Percentiles rank a stretch among this genome's conserved stretches.
Evolutionary conservation across 495 filamentous ascomycete species (phyloP).

Genomic region (Paragyromitra xinjiangensis): DNA sequence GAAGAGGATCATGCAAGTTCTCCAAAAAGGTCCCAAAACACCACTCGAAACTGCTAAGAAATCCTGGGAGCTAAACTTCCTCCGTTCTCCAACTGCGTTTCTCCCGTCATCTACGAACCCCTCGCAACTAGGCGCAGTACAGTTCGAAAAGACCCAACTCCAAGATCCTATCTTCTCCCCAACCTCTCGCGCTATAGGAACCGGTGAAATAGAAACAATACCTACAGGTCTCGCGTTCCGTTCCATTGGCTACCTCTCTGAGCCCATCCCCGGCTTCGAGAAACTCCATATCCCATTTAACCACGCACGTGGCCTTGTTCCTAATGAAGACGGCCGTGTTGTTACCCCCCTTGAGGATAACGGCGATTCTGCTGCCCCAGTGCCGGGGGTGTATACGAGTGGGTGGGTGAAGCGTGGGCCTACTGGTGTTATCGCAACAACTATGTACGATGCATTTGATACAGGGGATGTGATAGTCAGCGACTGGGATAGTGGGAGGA

Average conservation of each 20-base stretch:
- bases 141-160: slow-evolving; percentile 72
- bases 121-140: slow-evolving; percentile 66
- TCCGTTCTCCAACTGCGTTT: slow-evolving; percentile 78
- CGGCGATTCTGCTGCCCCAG: slow-evolving; percentile 46
- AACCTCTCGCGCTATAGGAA: slow-evolving; percentile 62
- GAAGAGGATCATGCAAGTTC: slow-evolving; percentile 79
- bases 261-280: slow-evolving; percentile 75
- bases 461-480: slow-evolving; percentile 81
- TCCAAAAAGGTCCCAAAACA: slow-evolving; percentile 74
- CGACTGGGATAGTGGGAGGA: slow-evolving; percentile 67
- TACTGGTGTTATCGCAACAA: slow-evolving; percentile 93
- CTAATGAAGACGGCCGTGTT: slow-evolving; percentile 86
- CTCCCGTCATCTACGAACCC: slow-evolving; percentile 62
- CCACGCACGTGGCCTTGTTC: slow-evolving; percentile 73
- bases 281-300: slow-evolving; percentile 85
- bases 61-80: slow-evolving; percentile 84
- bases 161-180: slow-evolving; percentile 62
- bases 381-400: slow-evolving; percentile 89
- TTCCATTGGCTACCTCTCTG: slow-evolving; percentile 90
- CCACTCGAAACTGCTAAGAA: slow-evolving; percentile 64
- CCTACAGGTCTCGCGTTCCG: slow-evolving; percentile 79
- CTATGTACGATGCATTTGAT: slow-evolving; percentile 92
- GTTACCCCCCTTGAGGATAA: slow-evolving; percentile 58
- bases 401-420: slow-evolving; percentile 97
- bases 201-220: slow-evolving; percentile 60